Evolutionary conservation across 176 grass and related monocot genomes (phyloP), one percentile per base, ranked within the genome.

Genomic region (Oryza brachyantha): DNA sequence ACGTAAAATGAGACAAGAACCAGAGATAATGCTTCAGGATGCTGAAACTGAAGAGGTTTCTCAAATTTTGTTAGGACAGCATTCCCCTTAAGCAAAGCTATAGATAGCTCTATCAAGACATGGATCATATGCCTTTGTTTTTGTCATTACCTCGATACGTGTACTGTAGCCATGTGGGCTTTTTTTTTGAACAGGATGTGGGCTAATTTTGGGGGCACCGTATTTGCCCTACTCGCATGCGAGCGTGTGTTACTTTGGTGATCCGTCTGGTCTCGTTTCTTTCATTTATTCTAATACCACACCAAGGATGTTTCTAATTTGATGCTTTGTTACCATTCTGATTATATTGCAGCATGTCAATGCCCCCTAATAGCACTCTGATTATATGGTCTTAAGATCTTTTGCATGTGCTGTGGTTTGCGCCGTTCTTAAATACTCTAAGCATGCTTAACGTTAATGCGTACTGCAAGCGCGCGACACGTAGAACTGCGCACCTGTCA

Each of bases 1-100:
- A 84, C 28, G 88, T 99, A 19, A 82, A 87, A 34, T 93, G 77
- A 95, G 60, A 29, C 57, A 50, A n/a, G 36, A 69, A 61, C 12
- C 40, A 2, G 7, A 29, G 27, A 16, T 21, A 39, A n/a, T n/a
- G n/a, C n/a, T n/a, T n/a, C n/a, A n/a, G n/a, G n/a, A n/a, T n/a
- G n/a, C n/a, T n/a, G n/a, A n/a, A 73, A 68, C 74, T 82, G 66
- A 66, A 38, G 17, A 34, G 66, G 40, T 70, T 75, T 34, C 58
- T 2, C 40, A 75, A 75, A 70, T 80, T 80, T 54, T 79, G 42
- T 16, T 16, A 63, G 28, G 58, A 17, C 62, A 76, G 8, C 42
- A 57, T 58, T 65, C 43, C 43, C 0, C 14, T 75, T 22, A 2
- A 12, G 61, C 13, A 46, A 29, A 11, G 37, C 67, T 46, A 35